phyloP scores from a whole-genome alignment of 2,329 filamentous ascomycete species.

The Harringtonia aguacate region DNA sequence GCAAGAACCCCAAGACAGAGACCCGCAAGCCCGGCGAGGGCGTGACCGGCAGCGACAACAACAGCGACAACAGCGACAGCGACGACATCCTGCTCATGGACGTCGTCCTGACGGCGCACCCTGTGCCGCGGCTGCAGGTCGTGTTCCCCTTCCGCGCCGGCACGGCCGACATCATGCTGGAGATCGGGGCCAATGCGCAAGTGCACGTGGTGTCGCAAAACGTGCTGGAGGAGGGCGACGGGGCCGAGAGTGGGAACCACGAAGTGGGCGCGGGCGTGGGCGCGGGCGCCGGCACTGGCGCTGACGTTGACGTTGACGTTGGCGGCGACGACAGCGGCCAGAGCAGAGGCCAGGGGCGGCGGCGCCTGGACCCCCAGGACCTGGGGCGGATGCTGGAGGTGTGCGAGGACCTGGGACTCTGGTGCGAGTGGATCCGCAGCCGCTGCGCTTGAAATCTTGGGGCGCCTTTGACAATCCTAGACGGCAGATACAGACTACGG shows the following conservation, averaged over 20 bases:
- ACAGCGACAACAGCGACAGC: not conserved
- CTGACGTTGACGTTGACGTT: not conserved
- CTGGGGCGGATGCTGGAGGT: conserved; percentile 35
- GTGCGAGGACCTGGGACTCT: conserved; percentile 40
- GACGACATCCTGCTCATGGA: conserved; percentile 28
- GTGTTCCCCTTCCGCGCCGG: conserved; percentile 38
- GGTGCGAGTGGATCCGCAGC: conserved; percentile 41
- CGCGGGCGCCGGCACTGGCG: no score
- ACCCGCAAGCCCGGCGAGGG: not conserved
- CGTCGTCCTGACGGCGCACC: conserved; percentile 40
- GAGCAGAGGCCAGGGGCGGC: conserved; percentile 21
- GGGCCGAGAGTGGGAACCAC: no score
- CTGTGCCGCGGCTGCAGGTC: conserved; percentile 37
- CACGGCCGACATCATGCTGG: conserved; percentile 44
- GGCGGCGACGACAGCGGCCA: not conserved
- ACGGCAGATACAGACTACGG: no score
- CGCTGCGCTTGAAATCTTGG: conserved; percentile 18
- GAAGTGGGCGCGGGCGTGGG: no score
- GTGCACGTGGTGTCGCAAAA: conserved; percentile 51
- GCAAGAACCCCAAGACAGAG: conserved; percentile 3
- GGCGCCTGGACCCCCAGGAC: conserved; percentile 27
- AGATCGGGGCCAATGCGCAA: conserved; percentile 48
- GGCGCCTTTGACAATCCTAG: no score
- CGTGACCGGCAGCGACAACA: conserved; percentile 9
- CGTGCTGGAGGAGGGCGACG: conserved; percentile 23